phyloP scores from a whole-genome alignment of 495 filamentous ascomycete species.

The Aspergillus haitiensis region DNA sequence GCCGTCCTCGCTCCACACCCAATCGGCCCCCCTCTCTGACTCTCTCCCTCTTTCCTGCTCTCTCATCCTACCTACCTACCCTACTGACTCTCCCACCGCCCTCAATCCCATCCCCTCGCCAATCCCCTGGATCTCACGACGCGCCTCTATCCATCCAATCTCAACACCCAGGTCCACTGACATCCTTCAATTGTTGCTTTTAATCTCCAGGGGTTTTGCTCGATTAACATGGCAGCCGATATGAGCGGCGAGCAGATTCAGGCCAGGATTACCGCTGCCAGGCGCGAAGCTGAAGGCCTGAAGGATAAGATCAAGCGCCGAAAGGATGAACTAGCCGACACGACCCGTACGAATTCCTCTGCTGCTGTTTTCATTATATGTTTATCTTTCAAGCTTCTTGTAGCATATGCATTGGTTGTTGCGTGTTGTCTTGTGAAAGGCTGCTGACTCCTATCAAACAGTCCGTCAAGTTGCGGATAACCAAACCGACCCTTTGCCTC shows the following conservation, averaged over 20 bases:
- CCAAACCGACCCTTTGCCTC: conserved; percentile 84
- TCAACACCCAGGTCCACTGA: conserved; percentile 22
- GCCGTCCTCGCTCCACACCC: conserved; percentile 29
- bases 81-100: conserved; percentile 17
- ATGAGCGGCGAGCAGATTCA: conserved; percentile 74
- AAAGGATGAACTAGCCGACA: conserved; percentile 99
- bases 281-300: conserved; percentile 94
- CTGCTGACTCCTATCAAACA: conserved; percentile 42
- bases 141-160: conserved; percentile 27
- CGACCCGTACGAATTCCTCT: conserved; percentile 72
- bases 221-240: conserved; percentile 56
- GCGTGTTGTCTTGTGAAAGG: conserved; percentile 12
- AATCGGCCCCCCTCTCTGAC: conserved; percentile 24
- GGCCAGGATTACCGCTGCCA: conserved; percentile 89
- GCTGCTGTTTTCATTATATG: background rate
- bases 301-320: conserved; percentile 99
- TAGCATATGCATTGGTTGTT: conserved; percentile 7
- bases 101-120: conserved; percentile 26
- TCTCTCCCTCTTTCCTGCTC: conserved; percentile 29
- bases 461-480: conserved; percentile 88
- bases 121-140: conserved; percentile 26
- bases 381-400: background rate
- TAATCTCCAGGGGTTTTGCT: conserved; percentile 29
- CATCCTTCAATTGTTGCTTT: conserved; percentile 24
- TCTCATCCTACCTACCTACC: conserved; percentile 12